Base-by-base conservation (phyloP, 805 yeast species). In the Wickerhamomyces bisporus region DNA sequence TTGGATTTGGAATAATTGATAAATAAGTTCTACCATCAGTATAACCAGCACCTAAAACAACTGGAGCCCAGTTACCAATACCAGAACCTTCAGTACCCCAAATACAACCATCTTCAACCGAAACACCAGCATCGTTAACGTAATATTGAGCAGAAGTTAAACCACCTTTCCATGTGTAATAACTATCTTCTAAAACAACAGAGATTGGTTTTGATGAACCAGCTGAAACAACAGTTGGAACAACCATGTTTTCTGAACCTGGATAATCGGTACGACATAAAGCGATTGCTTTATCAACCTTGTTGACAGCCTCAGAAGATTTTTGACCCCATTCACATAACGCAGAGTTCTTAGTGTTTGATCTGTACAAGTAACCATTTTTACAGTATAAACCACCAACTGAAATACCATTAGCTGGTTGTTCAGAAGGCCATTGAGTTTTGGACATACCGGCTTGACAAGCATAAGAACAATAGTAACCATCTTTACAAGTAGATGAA, bases 371-470 rank as follows among this genome's bases (percentile, higher is more conserved):
- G 67, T 77, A 77, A 50, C 97, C 97, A 60, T 68, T 64, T 62
- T 81, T 73, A 76, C 98, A 91, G 55, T 65, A 61, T 55, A 91
- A 75, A 58, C 98, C 98, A 67, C 98, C 98, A 48, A 91, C 78
- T 29, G 96, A 83, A 38, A 81, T 84, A 69, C 97, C 97, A 62
- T 69, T 75, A 39, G 83, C 48, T 40, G 98, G 98, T 72, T 91
- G 98, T 39, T 60, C 49, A 32, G 81, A 66, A 47, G 98, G 98
- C 95, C 95, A 91, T 72, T 91, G 98, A 40, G 97, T 87, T 79
- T 91, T 91, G 57, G 97, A 86, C 96, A 87, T 86, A 76, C 98
- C 98, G 30, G 96, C 79, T 71, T 88, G 94, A 73, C 98, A 91
- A 43, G 98, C 95, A 67, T 91, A 91, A 42, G 98, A 91, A 70